Percentiles rank a stretch among this genome's conserved stretches.
These are phyloP conservation scores for Cetraspora pellucida DNA, from an alignment of 192 early-diverging fungal species.

Conservation along the genomic window DNA sequence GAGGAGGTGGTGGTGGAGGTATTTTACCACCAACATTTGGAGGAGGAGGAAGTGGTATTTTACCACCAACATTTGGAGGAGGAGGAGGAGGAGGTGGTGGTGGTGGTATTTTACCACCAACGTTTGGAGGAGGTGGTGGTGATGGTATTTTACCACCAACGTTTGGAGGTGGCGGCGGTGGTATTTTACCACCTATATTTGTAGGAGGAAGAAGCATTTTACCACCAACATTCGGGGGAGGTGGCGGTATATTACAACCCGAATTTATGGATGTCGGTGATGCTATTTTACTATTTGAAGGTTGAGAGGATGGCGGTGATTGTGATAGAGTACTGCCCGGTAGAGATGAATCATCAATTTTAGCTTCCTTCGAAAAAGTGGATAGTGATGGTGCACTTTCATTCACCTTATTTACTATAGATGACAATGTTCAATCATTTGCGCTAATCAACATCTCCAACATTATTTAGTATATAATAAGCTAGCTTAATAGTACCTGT, in stretches of 20 bases:
- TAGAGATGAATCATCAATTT: too few species aligned
- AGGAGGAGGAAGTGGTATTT: constrained; percentile 18
- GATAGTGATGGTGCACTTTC: too few species aligned
- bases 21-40: neutral
- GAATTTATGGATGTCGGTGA: constrained; percentile 34
- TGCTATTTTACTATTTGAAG: constrained; percentile 3
- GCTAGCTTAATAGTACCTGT: too few species aligned
- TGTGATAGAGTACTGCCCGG: constrained; percentile 32
- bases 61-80: constrained; percentile 15
- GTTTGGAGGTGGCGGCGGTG: constrained; percentile 3
- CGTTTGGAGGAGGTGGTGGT: neutral
- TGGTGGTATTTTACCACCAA: constrained; percentile 1
- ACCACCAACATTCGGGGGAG: neutral
- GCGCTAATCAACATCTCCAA: too few species aligned
- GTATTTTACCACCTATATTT: neutral
- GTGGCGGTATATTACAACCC: neutral
- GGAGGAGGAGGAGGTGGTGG: constrained; percentile 33
- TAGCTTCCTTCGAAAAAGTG: too few species aligned
- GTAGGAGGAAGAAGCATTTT: neutral
- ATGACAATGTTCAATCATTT: too few species aligned
- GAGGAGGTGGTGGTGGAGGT: neutral
- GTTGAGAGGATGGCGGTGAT: constrained; percentile 30
- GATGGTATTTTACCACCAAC: neutral
- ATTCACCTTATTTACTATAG: too few species aligned
- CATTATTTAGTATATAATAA: too few species aligned